Evolutionary conservation across 345 rosid genomes (phyloP), one percentile per base, ranked within the genome.

Genomic region (Hypericum perforatum): DNA sequence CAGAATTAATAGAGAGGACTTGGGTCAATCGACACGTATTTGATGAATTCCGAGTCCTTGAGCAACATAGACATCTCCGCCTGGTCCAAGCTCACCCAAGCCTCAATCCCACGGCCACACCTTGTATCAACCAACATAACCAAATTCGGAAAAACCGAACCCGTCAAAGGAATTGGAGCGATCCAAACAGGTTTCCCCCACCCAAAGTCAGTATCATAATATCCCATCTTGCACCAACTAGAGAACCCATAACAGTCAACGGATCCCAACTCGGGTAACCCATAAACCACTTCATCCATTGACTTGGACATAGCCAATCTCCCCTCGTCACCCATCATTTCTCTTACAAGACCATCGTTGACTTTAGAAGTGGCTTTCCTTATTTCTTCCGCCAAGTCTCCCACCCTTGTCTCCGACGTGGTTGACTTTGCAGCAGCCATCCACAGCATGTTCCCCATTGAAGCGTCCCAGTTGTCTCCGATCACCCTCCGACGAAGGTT

Each of bases 61-160:
- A 54, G 63, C 29, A 72, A 52, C 6, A 38, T 10, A 11, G 53
- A 61, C 75, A 82, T 74, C n/a, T 63, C 67, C 45, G 59, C 51
- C 43, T 78, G 70, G 43, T 73, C 76, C 71, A 78, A 14, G 13
- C 68, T 74, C 38, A 76, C 64, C 82, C 80, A 78, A 11, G 82
- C 82, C 63, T 82, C 80, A 7, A 74, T 54, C 7, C 78, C 74
- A 39, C 68, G 67, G 13, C 78, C 72, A 0, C 7, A 29, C 41
- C 14, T 61, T 0, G 74, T 70, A 37, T 76, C 88, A 2, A 11
- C 57, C 66, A 78, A 56, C 42, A 75, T 57, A 7, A 69, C 40
- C 5, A 81, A 68, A 60, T 81, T 81, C 49, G 68, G 0, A 29
- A 63, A 57, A 5, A 37, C 16, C 1, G 72, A 43, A 38, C 63